Percentiles rank a stretch among this genome's conserved stretches.
Conservation (phyloP, 2,329 filamentous ascomycete genomes). For the Colletotrichum phormii region DNA sequence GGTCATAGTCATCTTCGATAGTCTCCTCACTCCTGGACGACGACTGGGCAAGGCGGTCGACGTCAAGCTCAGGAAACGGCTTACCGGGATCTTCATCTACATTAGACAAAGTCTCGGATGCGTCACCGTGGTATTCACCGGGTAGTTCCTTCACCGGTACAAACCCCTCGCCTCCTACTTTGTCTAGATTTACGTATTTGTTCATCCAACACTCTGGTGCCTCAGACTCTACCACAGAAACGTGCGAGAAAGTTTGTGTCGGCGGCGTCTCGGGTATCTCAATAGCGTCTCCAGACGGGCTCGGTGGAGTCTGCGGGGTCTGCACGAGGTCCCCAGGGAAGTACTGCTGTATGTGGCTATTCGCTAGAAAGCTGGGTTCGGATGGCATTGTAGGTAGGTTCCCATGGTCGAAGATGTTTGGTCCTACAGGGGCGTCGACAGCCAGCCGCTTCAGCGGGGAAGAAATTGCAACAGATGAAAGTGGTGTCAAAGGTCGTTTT, state of each 20-base stretch:
- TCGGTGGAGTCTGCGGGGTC: neutral
- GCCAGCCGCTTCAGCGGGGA: conserved; percentile 4
- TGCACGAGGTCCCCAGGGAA: too few relatives aligned
- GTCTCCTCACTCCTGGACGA: neutral
- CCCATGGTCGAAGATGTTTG: neutral
- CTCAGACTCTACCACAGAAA: neutral
- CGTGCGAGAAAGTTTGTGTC: neutral
- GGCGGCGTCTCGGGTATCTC: conserved; percentile 5
- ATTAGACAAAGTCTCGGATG: neutral
- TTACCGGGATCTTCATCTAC: neutral
- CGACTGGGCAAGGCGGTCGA: neutral
- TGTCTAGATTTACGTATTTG: conserved; percentile 13
- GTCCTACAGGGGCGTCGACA: neutral
- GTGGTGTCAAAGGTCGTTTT: conserved; percentile 16
- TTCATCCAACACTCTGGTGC: conserved; percentile 15
- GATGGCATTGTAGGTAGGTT: neutral
- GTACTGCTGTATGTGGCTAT: neutral
- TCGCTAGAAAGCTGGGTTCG: too few relatives aligned
- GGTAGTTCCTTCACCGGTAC: neutral
- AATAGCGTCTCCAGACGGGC: neutral
- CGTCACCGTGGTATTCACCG: neutral
- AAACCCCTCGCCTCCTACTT: neutral
- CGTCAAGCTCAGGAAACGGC: neutral
- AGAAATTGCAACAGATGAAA: neutral
- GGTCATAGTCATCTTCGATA: neutral